Evolutionary conservation across 306 rosid species (phyloP), one percentile per base, ranked within the genome.

Genomic region (Acacia crassicarpa): DNA sequence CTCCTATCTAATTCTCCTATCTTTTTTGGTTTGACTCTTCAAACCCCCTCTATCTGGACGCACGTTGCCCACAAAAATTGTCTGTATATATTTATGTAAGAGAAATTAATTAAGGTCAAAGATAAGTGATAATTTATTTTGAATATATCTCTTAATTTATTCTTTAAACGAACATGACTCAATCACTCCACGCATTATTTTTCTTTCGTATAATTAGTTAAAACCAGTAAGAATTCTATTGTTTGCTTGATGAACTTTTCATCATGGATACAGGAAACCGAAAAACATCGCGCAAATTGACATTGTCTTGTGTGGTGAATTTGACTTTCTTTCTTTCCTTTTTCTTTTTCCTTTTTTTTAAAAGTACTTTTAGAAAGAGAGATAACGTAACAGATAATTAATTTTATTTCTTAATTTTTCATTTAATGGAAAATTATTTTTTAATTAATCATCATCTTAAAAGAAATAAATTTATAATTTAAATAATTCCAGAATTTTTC

Each of bases 141-240:
- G 27, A 27, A 27, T 27, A 27, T 27, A 27, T 27, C 27, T 27
- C 27, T 27, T 27, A 0, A 27, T 27, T 27, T 61, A 59, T 25
- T 12, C 67, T 61, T 61, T 83, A 83, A 54, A 86, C 71, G 38
- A 69, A 49, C 82, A 85, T 71, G 75, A 84, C 79, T 74, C 22
- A 44, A 48, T 77, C 8, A 67, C 72, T 20, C n/a, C 22, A 22
- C 38, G 25, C 12, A 3, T 13, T 43, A 67, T n/a, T 73, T 79
- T 32, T 68, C 78, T 68, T 45, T 71, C 45, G 9, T 2, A 16
- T 7, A n/a, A 56, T 56, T 20, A 32, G 78, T 43, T 68, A 66
- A 25, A 72, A 78, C 78, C 76, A 43, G 83, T 85, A 44, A 78
- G 81, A 66, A 74, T 82, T 62, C 69, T 63, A 81, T 54, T 6